Conservation (phyloP, 768 basidiomycete species). For the Suillus americanus region DNA sequence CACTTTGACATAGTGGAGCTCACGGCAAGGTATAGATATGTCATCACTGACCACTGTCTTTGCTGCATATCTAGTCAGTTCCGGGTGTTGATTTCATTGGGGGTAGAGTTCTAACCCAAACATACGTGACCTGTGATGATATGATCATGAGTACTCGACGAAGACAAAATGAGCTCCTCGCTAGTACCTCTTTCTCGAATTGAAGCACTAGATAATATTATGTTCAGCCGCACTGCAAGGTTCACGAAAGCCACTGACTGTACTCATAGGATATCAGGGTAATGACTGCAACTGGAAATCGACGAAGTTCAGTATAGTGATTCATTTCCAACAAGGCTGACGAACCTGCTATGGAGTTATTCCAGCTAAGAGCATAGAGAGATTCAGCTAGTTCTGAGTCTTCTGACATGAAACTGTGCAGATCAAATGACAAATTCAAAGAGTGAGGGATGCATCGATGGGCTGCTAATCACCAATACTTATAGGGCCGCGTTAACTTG, state of each 20-base stretch:
- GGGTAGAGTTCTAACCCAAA: not conserved
- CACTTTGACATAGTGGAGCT: not conserved
- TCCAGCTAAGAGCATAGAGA: not conserved
- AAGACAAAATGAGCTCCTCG: no score
- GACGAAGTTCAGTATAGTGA: not conserved
- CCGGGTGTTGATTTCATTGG: no score
- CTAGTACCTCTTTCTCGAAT: constrained; percentile 3
- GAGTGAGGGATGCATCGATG: not conserved
- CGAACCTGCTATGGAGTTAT: not conserved
- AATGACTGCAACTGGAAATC: not conserved
- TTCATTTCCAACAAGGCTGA: not conserved
- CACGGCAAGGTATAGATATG: not conserved
- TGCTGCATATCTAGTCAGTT: not conserved
- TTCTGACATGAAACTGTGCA: not conserved
- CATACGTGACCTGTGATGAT: not conserved
- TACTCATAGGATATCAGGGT: not conserved
- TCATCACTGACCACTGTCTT: not conserved
- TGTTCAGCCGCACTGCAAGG: not conserved
- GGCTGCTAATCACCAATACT: not conserved
- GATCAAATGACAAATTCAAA: not conserved
- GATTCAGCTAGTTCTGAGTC: not conserved
- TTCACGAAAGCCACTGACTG: not conserved
- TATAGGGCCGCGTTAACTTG: not conserved
- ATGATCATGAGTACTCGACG: not conserved
- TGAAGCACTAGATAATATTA: not conserved